phyloP scores from a whole-genome alignment of 345 rosid genomes.

The Rhodamnia argentea region DNA sequence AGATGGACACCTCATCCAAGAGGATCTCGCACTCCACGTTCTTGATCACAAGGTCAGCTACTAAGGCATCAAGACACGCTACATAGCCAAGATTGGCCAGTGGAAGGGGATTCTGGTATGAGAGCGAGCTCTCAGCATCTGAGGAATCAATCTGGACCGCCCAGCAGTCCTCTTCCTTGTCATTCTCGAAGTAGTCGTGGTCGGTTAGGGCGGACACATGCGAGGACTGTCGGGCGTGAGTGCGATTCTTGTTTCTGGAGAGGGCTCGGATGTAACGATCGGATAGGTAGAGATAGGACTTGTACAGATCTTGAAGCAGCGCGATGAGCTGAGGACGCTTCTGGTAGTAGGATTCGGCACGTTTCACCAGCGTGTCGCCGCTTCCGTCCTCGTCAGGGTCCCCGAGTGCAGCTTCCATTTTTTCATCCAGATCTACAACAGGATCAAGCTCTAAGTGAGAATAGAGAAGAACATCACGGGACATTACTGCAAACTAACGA shows the following conservation, averaged over 20 bases:
- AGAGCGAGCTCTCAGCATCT: slow-evolving; percentile 32
- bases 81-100: neutral
- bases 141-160: slow-evolving; percentile 15
- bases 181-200: neutral
- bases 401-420: slow-evolving; percentile 24
- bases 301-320: slow-evolving; percentile 55
- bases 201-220: neutral
- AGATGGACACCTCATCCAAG: slow-evolving; percentile 21
- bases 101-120: slow-evolving; percentile 22
- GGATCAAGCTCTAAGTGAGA: neutral
- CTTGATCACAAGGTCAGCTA: slow-evolving; percentile 37
- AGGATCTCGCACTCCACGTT: slow-evolving; percentile 44
- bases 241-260: neutral
- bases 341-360: slow-evolving; percentile 66
- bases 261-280: slow-evolving; percentile 24
- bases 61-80: slow-evolving; percentile 15
- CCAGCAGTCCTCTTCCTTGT: slow-evolving; percentile 4
- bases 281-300: slow-evolving; percentile 33
- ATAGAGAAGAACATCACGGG: neutral
- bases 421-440: slow-evolving; percentile 37
- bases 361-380: slow-evolving; percentile 48
- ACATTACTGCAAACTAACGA: too few species aligned
- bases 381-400: slow-evolving; percentile 18
- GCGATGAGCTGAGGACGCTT: slow-evolving; percentile 52
- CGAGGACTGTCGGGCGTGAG: neutral